These are phyloP conservation scores for Fusarium sp. DNA, from an alignment of 2,329 filamentous ascomycete species.

Conservation along the genomic window DNA sequence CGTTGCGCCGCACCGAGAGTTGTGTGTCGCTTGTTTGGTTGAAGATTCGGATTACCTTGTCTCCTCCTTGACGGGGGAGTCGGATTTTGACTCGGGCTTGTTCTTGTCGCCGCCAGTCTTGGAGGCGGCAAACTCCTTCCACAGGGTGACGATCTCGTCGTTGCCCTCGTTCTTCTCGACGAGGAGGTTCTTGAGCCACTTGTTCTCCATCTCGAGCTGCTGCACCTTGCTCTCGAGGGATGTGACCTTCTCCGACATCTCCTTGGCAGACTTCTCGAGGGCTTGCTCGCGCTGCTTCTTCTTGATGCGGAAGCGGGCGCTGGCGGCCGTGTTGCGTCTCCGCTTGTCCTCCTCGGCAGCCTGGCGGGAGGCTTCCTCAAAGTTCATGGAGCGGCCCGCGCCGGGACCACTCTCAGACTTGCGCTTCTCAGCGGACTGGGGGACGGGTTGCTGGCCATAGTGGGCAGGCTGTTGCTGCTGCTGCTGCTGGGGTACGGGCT, in stretches of 20 bases:
- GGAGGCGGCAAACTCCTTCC: constrained; percentile 61
- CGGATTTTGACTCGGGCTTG: constrained; percentile 45
- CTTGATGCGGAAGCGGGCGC: constrained; percentile 90
- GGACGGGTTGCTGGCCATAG: constrained; percentile 46
- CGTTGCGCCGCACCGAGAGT: constrained; percentile 6
- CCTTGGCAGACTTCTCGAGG: constrained; percentile 83
- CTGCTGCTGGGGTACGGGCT: constrained; percentile 53
- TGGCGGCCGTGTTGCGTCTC: constrained; percentile 88
- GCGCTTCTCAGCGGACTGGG: constrained; percentile 57
- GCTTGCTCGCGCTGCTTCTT: constrained; percentile 96
- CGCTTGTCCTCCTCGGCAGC: constrained; percentile 92
- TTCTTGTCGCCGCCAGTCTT: constrained; percentile 49
- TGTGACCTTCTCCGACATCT: constrained; percentile 83
- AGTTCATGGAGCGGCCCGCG: constrained; percentile 61
- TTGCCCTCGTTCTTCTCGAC: constrained; percentile 82
- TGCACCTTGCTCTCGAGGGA: constrained; percentile 78
- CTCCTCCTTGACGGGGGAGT: constrained; percentile 43
- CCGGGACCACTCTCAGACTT: constrained; percentile 57
- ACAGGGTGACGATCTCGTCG: constrained; percentile 63
- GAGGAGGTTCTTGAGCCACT: constrained; percentile 83
- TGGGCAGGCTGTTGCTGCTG: constrained; percentile 47
- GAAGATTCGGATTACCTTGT: constrained; percentile 26
- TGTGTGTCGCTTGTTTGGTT: background rate
- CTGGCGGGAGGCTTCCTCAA: constrained; percentile 78
- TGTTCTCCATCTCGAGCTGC: constrained; percentile 85